Evolutionary conservation across 495 filamentous ascomycete species (phyloP).

Genomic region (Aspergillus funiculosus): DNA sequence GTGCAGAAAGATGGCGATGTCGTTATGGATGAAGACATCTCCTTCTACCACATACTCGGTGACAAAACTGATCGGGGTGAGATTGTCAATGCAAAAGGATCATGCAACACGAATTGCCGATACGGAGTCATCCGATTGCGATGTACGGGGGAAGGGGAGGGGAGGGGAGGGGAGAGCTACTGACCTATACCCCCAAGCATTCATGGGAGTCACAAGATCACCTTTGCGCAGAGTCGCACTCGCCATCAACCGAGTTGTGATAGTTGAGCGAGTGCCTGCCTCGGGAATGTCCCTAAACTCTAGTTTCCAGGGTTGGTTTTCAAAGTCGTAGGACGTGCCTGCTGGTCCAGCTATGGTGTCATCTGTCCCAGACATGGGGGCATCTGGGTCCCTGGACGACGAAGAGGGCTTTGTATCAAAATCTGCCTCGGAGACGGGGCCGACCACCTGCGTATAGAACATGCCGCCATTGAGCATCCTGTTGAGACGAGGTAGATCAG

Average conservation of each 20-base stretch:
- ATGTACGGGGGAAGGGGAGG: background rate
- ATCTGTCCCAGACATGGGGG: conserved; percentile 30
- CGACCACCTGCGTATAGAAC: conserved; percentile 48
- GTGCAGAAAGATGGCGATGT: conserved; percentile 44
- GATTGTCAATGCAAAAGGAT: conserved; percentile 15
- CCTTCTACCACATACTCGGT: conserved; percentile 46
- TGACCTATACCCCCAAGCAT: conserved; percentile 48
- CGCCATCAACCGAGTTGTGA: conserved; percentile 45
- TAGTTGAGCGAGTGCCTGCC: conserved; percentile 41
- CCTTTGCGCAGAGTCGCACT: conserved; percentile 40
- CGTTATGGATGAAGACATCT: conserved; percentile 44
- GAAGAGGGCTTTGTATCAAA: conserved; percentile 25
- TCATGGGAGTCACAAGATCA: conserved; percentile 43
- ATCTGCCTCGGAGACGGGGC: conserved; percentile 30
- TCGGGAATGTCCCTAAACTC: conserved; percentile 52
- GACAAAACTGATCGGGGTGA: conserved; percentile 33
- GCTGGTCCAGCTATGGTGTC: conserved; percentile 3
- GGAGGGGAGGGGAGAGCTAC: conserved; percentile 9
- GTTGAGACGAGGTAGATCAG: conserved; percentile 39
- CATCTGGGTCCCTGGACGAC: conserved; percentile 23
- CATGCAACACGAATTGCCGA: conserved; percentile 13
- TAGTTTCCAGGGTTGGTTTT: conserved; percentile 42
- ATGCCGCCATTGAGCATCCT: conserved; percentile 47
- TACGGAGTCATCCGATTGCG: too few relatives aligned
- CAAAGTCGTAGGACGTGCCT: conserved; percentile 31